Conservation (phyloP, 2,329 filamentous ascomycete genomes). For the Thielaviopsis musarum region DNA sequence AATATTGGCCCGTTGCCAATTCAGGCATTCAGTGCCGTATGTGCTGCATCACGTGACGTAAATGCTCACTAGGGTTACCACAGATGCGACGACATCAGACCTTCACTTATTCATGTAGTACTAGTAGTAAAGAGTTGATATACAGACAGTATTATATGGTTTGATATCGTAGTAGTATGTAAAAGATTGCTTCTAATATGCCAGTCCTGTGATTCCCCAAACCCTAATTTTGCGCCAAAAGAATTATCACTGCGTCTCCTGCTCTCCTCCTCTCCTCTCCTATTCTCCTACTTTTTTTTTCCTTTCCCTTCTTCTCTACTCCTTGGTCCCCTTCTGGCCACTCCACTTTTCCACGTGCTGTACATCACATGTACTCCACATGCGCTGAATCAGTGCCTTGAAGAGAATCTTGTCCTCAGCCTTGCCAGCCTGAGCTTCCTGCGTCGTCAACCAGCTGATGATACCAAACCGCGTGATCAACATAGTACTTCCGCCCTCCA, state of each 20-base stretch:
- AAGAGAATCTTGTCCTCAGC: constrained; percentile 35
- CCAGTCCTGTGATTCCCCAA: not conserved
- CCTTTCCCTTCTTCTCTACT: not conserved
- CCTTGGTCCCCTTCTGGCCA: constrained; percentile 5
- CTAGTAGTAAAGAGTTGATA: not conserved
- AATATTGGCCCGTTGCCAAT: not conserved
- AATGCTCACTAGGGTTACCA: not conserved
- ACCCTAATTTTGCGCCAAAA: not conserved
- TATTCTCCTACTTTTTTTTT: not conserved
- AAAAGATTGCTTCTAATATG: not conserved
- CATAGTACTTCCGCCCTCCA: constrained; percentile 62
- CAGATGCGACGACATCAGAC: not conserved
- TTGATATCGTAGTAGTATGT: not conserved
- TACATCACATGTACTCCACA: constrained; percentile 50
- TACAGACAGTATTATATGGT: not conserved
- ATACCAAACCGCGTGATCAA: constrained; percentile 61
- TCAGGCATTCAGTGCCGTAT: not conserved
- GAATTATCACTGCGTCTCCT: not conserved
- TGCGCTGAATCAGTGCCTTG: constrained; percentile 35
- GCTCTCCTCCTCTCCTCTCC: not conserved
- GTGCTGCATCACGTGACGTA: not conserved
- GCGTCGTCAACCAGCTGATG: constrained; percentile 47
- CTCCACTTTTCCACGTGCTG: constrained; percentile 19
- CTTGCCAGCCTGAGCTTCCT: constrained; percentile 19
- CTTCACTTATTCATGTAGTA: not conserved